These are phyloP conservation scores for Hypoxylon sp. DNA, from an alignment of 2,329 filamentous ascomycete species.

Conservation along the genomic window DNA sequence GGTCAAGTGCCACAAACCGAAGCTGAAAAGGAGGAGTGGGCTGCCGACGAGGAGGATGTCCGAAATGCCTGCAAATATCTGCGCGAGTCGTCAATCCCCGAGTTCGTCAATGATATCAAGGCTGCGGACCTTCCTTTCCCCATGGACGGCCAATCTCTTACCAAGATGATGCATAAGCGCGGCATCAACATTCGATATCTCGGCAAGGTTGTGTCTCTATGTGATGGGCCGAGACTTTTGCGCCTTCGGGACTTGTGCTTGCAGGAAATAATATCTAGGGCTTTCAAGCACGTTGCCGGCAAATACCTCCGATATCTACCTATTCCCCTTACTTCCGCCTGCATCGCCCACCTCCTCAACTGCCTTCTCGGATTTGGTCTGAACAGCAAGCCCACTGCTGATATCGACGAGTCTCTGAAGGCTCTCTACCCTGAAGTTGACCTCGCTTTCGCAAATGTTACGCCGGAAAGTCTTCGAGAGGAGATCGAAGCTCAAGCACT, in stretches of 20 bases:
- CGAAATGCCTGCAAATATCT: slow-evolving; percentile 85
- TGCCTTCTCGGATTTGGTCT: slow-evolving; percentile 84
- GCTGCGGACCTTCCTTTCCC: slow-evolving; percentile 96
- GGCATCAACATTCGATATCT: slow-evolving; percentile 97
- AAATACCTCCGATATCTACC: slow-evolving; percentile 84
- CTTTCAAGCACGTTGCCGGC: slow-evolving; percentile 92
- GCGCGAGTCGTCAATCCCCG: slow-evolving; percentile 81
- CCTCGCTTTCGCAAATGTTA: slow-evolving; percentile 82
- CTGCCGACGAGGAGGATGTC: slow-evolving; percentile 88
- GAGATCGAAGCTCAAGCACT: slow-evolving; percentile 78
- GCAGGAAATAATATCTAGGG: slow-evolving; percentile 94
- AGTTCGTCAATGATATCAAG: slow-evolving; percentile 85
- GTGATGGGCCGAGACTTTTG: slow-evolving; percentile 76
- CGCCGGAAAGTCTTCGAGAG: slow-evolving; percentile 75
- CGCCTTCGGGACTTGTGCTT: slow-evolving; percentile 81
- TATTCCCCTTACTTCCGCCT: slow-evolving; percentile 81
- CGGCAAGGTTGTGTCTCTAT: slow-evolving; percentile 81
- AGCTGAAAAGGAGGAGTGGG: slow-evolving; percentile 86
- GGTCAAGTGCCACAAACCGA: slow-evolving; percentile 91
- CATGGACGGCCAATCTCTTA: slow-evolving; percentile 96
- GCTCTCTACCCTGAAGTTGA: slow-evolving; percentile 84
- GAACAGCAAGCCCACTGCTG: slow-evolving; percentile 81
- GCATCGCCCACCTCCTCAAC: slow-evolving; percentile 89
- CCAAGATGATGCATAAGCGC: slow-evolving; percentile 90
- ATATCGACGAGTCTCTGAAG: slow-evolving; percentile 80